Base-by-base conservation (phyloP, 1,284 basidiomycete species). In the Trametes pubescens region DNA sequence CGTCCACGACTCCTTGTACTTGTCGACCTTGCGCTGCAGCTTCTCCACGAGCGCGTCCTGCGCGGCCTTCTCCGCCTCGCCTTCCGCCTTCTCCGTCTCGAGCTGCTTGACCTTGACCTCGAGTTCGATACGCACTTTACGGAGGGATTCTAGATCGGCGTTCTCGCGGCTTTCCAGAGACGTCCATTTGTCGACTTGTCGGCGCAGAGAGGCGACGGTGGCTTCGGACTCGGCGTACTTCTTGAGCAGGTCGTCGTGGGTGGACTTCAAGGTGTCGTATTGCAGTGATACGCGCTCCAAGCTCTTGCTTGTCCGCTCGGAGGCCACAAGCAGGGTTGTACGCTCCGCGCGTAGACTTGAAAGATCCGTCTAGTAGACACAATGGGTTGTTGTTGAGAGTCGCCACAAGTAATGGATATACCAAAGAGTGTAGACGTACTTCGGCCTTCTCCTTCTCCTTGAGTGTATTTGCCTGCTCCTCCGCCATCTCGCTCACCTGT, bases 181-280 rank as follows among this genome's bases (percentile, higher is more conserved):
- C 69, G 89, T 81, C 89, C 88, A 91, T 69, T 89, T 86, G 53
- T 85, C 83, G 13, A 92, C 75, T 70, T 92, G 90, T 4, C 82
- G 82, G 52, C 84, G 82, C 46, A 91, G 76, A 44, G 89, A 84
- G 3, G 77, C 75, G 59, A 82, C 82, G 9, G 81, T 81, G 13
- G 84, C 82, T 65, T 85, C 84, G 32, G 86, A 79, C 51, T 90
- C 88, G 44, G 83, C 82, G 57, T 86, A 82, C 44, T 78, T 75
- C 46, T 81, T 82, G 66, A 88, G 82, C 26, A 90, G 77, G 38
- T 89, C 86, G 0, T 79, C 74, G 47, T 82, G 79, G 51, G 81
- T 81, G n/a, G 83, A 77, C 55, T 84, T 80, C 35, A 86, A 78
- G 35, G 83, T 81, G 29, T 91, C 87, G 43, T 86, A 76, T 62